Evolutionary conservation across 345 rosid genomes (phyloP).

Genomic region (Cardamine chenopodiifolia): DNA sequence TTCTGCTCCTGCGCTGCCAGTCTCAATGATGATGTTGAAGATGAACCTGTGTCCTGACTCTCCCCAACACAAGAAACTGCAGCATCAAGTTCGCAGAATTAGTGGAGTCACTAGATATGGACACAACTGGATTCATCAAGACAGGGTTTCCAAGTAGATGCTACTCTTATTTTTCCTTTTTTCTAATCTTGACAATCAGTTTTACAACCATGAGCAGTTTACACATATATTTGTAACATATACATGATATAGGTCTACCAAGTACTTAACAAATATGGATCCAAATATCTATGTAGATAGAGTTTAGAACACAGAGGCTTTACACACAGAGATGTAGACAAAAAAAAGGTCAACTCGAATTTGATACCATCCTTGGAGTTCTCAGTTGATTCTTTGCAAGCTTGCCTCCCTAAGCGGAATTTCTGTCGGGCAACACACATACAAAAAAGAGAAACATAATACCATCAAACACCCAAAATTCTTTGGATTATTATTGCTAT

Average conservation of each 20-base stretch:
- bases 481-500: not conserved
- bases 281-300: not conserved
- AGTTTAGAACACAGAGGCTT: conserved; percentile 4
- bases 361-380: conserved; percentile 84
- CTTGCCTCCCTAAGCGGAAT: conserved; percentile 85
- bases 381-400: conserved; percentile 82
- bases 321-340: conserved; percentile 2
- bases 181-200: not conserved
- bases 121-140: not conserved
- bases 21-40: conserved; percentile 72
- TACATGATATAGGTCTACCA: not conserved
- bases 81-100: conserved; percentile 27
- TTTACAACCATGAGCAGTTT: not conserved
- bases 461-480: conserved; percentile 11
- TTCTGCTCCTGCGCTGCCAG: conserved; percentile 68
- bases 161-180: not conserved
- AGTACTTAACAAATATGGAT: conserved; percentile 3
- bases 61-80: conserved; percentile 78
- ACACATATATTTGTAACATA: not conserved
- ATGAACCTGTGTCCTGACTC: conserved; percentile 88
- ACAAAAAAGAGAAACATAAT: conserved; percentile 10
- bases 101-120: not conserved
- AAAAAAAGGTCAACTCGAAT: not conserved
- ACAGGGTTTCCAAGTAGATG: not conserved
- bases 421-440: conserved; percentile 55